Conservation (phyloP, 345 rosid species). For the Orychophragmus violaceus region DNA sequence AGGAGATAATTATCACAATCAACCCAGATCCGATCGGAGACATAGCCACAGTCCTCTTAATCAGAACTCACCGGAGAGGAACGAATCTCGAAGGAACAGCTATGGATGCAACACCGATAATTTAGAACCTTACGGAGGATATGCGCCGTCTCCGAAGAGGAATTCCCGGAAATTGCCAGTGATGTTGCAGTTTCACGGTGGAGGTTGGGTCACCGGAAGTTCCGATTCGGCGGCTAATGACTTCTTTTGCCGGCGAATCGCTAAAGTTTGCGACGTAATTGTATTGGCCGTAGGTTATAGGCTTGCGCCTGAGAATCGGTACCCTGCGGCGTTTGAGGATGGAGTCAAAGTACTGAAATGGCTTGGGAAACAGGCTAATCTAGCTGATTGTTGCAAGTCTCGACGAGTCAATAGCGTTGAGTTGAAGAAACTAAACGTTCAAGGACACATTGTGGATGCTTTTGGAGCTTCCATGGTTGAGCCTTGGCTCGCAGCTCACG, state of each 20-base stretch:
- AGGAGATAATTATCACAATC: too few relatives aligned
- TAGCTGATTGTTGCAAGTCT: conserved; percentile 47
- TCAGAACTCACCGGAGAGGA: background rate
- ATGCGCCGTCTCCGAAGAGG: conserved; percentile 40
- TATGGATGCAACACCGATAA: conserved; percentile 18
- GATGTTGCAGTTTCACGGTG: conserved; percentile 88
- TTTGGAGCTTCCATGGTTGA: conserved; percentile 79
- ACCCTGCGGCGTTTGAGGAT: conserved; percentile 80
- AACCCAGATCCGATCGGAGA: conserved; percentile 31
- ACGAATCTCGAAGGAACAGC: conserved; percentile 27
- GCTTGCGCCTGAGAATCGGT: conserved; percentile 75
- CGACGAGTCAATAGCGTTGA: conserved; percentile 29
- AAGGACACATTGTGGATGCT: conserved; percentile 49
- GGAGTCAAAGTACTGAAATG: conserved; percentile 76
- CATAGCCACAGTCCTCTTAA: background rate
- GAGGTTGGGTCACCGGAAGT: conserved; percentile 83
- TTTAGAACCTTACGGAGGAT: conserved; percentile 47
- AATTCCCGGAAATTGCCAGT: conserved; percentile 56
- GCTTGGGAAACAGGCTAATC: conserved; percentile 72
- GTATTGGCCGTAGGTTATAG: conserved; percentile 86
- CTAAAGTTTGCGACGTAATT: conserved; percentile 68
- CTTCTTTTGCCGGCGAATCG: conserved; percentile 63
- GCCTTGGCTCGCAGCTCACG: conserved; percentile 81
- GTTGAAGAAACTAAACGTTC: conserved; percentile 23
- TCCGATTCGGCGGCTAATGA: conserved; percentile 64